Percentiles rank a stretch among this genome's conserved stretches.
Evolutionary conservation across 805 yeast species (phyloP).

Genomic region (Allodekkera sacchari): DNA sequence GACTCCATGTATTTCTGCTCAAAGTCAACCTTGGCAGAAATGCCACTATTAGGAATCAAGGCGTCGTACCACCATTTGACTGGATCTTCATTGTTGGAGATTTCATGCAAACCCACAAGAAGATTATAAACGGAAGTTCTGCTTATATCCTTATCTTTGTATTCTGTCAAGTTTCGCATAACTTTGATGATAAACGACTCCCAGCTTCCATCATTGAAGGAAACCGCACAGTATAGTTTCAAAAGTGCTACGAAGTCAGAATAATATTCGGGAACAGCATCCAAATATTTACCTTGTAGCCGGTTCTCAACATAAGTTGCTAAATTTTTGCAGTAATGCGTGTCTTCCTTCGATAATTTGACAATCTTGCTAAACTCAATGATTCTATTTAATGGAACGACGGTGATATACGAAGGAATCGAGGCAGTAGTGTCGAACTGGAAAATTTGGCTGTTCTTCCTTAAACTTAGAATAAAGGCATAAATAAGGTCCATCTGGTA

Average conservation of each 20-base stretch:
- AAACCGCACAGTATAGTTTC: constrained; percentile 49
- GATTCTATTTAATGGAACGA: constrained; percentile 32
- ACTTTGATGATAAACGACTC: constrained; percentile 41
- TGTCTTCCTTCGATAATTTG: constrained; percentile 18
- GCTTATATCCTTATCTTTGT: constrained; percentile 36
- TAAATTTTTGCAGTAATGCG: constrained; percentile 18
- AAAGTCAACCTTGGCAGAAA: constrained; percentile 34
- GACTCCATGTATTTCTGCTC: constrained; percentile 34
- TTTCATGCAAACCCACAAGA: constrained; percentile 26
- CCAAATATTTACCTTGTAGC: constrained; percentile 2
- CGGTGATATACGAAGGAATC: constrained; percentile 33
- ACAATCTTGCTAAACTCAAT: constrained; percentile 27
- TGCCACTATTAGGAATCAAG: constrained; percentile 34
- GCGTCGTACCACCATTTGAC: constrained; percentile 39
- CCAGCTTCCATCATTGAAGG: constrained; percentile 36
- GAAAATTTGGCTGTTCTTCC: constrained; percentile 36
- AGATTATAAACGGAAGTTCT: constrained; percentile 47
- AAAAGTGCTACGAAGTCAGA: constrained; percentile 37
- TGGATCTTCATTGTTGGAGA: constrained; percentile 36
- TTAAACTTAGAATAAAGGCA: constrained; percentile 41
- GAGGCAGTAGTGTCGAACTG: constrained; percentile 12
- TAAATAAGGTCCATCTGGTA: constrained; percentile 25
- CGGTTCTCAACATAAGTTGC: constrained; percentile 13
- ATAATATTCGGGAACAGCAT: constrained; percentile 20
- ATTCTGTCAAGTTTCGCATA: constrained; percentile 24